Evolutionary conservation across 805 yeast genomes (phyloP), one percentile per base, ranked within the genome.

Genomic region (Nakazawaea anatomiae): DNA sequence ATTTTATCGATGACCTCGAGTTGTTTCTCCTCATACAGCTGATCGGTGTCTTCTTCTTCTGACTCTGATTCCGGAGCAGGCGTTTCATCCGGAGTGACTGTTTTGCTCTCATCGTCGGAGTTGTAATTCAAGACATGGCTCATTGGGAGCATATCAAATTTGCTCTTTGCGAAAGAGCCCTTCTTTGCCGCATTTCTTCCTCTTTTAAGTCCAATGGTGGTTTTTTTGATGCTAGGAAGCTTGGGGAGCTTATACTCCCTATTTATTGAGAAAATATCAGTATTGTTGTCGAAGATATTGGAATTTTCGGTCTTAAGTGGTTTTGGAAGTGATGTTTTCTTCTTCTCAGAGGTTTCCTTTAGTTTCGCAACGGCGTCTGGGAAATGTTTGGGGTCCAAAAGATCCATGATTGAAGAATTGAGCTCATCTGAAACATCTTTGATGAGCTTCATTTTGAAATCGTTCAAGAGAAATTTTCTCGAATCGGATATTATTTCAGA

Each of bases 361-460:
- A 68, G 63, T 56, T 74, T 63, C n/a, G 67, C 64, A 47, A 70
- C 52, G 28, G 69, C 61, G 3, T 74, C 76, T 1, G 88, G 85
- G 59, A 77, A 85, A 39, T 75, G 75, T 4, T 76, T 78, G 39
- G 82, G 83, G 51, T 79, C 76, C 56, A 89, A 70, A 18, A 76
- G 66, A 32, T 83, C 83, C 49, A 86, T 71, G 14, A 89, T 77
- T 1, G 75, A 72, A 0, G 94, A 89, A 28, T 88, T 76, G 4
- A 87, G 67, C 53, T 89, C 77, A 59, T 83, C 92, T 56, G 87
- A 73, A 28, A 89, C 77, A 66, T 89, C 96, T 54, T 85, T 84
- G 25, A 81, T 68, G 43, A 89, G 63, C 44, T 83, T 81, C 9
- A 71, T 69, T 53, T 79, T 80, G 47, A 89, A 73, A 56, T 89